A percentile compares a stretch with the other conserved stretches of the same genome.
Evolutionary conservation across 352 stramenopile genomes (phyloP).

Genomic region (Stephanocyclus meneghinianus): DNA sequence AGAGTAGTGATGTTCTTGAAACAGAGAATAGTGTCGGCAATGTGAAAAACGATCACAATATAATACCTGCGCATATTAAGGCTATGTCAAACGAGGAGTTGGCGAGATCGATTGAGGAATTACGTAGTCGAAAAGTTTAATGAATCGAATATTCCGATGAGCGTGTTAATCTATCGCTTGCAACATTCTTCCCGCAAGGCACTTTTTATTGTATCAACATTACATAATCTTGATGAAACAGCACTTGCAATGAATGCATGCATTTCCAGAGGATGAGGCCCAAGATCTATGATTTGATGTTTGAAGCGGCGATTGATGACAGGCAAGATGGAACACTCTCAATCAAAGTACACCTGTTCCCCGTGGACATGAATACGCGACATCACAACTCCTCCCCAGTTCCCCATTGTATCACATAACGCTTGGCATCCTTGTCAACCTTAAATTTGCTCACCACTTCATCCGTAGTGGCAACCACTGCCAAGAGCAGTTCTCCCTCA

Average conservation of each 20-base stretch:
- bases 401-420: neutral
- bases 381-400: constrained; percentile 9
- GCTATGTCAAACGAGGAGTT: constrained; percentile 51
- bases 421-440: neutral
- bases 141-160: neutral
- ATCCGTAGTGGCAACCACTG: neutral
- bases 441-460: constrained; percentile 12
- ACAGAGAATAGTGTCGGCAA: neutral
- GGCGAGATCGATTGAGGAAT: constrained; percentile 40
- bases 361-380: neutral
- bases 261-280: no score
- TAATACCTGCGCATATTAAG: constrained; percentile 42
- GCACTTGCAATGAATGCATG: no score
- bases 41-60: constrained; percentile 3
- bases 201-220: no score
- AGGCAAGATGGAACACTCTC: neutral
- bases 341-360: neutral
- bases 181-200: no score
- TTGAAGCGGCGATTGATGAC: neutral
- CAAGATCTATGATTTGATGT: no score
- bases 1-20: neutral
- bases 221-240: no score
- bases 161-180: no score
- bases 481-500: constrained; percentile 3
- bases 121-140: constrained; percentile 17